Evolutionary conservation across 495 filamentous ascomycete species (phyloP), one percentile per base, ranked within the genome.

Genomic region (Penicillium paradoxum): DNA sequence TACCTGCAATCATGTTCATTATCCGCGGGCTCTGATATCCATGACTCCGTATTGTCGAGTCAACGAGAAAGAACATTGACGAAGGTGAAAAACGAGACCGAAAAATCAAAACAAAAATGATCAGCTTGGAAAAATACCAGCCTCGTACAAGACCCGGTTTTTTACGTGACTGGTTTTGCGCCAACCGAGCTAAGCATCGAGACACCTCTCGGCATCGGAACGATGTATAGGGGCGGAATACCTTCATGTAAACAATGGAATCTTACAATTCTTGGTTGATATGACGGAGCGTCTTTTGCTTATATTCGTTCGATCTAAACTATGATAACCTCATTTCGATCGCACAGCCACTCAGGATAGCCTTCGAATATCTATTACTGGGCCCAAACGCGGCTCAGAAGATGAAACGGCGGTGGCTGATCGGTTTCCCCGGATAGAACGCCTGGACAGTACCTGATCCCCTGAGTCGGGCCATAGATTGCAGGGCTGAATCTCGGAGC

Each of bases 361-460:
- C 29, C 48, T 43, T n/a, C 8, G 34, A 39, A 49, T 39, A 27
- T 27, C 24, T n/a, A 18, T 49, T 19, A 49, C 46, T 38, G 39
- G 46, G 33, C 17, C 41, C 49, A 43, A 51, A 51, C 49, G 49
- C 39, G 49, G 49, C 49, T 42, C 38, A 40, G 47, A 41, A 19
- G 30, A 41, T 51, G 49, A 51, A 51, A 51, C 49, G 30, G 15
- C 37, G 38, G 47, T 30, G 30, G 45, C 48, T 33, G 27, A 43
- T 51, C 49, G 49, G 39, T 43, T 51, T 51, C 49, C 49, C 49
- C 49, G 14, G 49, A 51, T 34, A 51, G 39, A 43, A 43, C n/a
- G 25, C n/a, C 21, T 25, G 19, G 22, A 37, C 45, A 36, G 24
- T 34, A 21, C 2, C 14, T 30, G 42, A 50, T 24, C 34, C n/a